phyloP scores from a whole-genome alignment of 176 grass and related monocot genomes.

The Musa acuminata region DNA sequence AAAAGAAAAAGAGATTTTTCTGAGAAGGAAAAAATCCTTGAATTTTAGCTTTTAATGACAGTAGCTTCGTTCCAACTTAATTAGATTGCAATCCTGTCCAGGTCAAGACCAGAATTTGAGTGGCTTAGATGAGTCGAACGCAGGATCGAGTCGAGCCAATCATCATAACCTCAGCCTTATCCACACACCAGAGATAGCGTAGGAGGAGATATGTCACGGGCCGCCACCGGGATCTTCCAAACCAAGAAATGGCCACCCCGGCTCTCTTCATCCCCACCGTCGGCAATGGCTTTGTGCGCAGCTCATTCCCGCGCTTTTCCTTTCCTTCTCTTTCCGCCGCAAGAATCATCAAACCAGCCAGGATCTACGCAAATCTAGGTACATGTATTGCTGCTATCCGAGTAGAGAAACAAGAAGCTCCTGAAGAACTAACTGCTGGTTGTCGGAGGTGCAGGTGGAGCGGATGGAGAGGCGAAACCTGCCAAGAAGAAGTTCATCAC shows the following conservation, averaged over 20 bases:
- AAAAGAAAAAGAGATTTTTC: too few species aligned
- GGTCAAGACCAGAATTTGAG: background rate
- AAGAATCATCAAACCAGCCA: background rate
- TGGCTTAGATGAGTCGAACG: background rate
- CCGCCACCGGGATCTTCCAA: background rate
- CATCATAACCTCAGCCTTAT: background rate
- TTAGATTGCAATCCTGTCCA: too few species aligned
- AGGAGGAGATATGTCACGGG: background rate
- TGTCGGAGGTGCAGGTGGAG: conserved; percentile 20
- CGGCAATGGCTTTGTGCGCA: background rate
- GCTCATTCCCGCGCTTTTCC: background rate
- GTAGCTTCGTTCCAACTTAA: too few species aligned
- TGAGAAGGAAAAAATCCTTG: too few species aligned
- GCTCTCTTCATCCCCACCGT: background rate
- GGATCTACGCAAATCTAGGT: conserved; percentile 13
- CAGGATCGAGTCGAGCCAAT: background rate
- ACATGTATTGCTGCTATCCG: background rate
- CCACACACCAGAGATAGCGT: background rate
- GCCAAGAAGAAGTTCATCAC: conserved; percentile 93
- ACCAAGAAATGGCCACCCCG: background rate
- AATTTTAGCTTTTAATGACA: too few species aligned
- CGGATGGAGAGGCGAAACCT: conserved; percentile 57
- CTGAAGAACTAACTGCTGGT: too few species aligned
- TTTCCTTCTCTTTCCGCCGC: background rate
- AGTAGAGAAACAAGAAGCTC: background rate